phyloP scores from a whole-genome alignment of 2,329 filamentous ascomycete species.

The Beauveria australis region DNA sequence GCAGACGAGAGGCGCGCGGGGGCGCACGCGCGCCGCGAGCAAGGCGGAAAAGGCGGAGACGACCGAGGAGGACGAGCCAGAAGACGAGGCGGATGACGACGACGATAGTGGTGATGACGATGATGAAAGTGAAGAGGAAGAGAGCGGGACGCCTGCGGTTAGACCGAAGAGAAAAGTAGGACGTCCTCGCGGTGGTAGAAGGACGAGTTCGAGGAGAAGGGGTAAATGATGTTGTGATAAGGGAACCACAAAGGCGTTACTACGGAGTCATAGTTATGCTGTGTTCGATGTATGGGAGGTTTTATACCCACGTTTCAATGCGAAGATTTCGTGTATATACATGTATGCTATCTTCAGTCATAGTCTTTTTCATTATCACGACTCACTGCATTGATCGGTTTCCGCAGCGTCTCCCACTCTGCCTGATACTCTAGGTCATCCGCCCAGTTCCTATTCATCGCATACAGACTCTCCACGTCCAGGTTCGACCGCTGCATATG shows the following conservation, averaged over 20 bases:
- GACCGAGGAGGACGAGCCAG: slow-evolving; percentile 23
- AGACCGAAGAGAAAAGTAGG: slow-evolving; percentile 28
- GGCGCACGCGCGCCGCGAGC: slow-evolving; percentile 33
- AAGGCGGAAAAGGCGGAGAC: slow-evolving; percentile 21
- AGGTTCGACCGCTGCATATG: slow-evolving; percentile 20
- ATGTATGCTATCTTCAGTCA: background rate
- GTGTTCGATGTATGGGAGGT: background rate
- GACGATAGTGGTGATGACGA: slow-evolving; percentile 13
- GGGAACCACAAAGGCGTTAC: background rate
- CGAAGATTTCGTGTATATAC: background rate
- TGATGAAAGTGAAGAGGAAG: slow-evolving; percentile 27
- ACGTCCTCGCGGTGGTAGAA: slow-evolving; percentile 26
- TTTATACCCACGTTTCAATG: slow-evolving; percentile 6
- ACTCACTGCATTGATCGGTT: background rate
- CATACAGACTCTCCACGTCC: slow-evolving; percentile 28
- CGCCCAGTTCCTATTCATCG: slow-evolving; percentile 32
- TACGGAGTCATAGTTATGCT: background rate
- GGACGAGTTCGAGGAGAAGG: slow-evolving; percentile 16
- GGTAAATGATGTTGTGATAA: background rate
- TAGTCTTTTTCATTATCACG: background rate
- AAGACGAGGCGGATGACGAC: slow-evolving; percentile 20
- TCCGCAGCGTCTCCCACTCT: slow-evolving; percentile 33
- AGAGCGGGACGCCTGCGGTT: slow-evolving; percentile 30
- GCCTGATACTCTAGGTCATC: slow-evolving; percentile 26
- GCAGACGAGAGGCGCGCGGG: slow-evolving; percentile 34